These are phyloP conservation scores for Aspergillus chevalieri DNA, from an alignment of 2,329 filamentous ascomycete species.

Conservation along the genomic window DNA sequence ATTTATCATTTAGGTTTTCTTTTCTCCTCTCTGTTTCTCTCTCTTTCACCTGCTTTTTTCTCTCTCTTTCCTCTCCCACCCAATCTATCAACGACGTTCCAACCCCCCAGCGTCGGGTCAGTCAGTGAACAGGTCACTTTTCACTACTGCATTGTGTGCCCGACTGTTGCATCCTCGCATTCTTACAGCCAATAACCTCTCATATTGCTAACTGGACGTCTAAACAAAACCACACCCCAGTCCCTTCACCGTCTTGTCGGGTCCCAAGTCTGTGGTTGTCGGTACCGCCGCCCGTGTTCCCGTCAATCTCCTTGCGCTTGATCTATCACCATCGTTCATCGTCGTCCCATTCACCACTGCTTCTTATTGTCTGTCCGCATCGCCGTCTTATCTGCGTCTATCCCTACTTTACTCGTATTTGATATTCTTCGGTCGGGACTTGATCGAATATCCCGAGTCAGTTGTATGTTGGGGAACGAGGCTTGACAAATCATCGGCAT, in stretches of 20 bases:
- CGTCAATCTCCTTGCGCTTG: background rate
- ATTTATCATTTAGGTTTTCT: constrained; percentile 1
- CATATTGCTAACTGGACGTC: background rate
- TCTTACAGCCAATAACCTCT: background rate
- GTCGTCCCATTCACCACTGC: background rate
- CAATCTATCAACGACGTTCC: too few species aligned
- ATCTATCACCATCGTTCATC: background rate
- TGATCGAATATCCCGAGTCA: background rate
- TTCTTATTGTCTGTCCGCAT: background rate
- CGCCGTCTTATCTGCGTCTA: too few species aligned
- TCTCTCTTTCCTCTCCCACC: background rate
- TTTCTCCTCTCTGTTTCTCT: background rate
- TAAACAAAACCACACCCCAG: background rate
- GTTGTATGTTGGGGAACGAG: background rate
- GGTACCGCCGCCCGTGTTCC: constrained; percentile 7
- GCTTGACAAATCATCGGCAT: background rate
- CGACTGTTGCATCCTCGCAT: background rate
- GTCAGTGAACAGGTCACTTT: constrained; percentile 1
- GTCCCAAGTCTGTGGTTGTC: constrained; percentile 20
- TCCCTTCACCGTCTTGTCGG: constrained; percentile 15
- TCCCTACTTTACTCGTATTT: background rate
- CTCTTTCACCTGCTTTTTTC: background rate
- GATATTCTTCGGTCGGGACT: background rate
- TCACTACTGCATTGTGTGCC: background rate
- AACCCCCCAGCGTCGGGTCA: background rate